Percentiles rank a stretch among this genome's conserved stretches.
Evolutionary conservation across 2,329 filamentous ascomycete genomes (phyloP).

Genomic region (Metarhizium album): DNA sequence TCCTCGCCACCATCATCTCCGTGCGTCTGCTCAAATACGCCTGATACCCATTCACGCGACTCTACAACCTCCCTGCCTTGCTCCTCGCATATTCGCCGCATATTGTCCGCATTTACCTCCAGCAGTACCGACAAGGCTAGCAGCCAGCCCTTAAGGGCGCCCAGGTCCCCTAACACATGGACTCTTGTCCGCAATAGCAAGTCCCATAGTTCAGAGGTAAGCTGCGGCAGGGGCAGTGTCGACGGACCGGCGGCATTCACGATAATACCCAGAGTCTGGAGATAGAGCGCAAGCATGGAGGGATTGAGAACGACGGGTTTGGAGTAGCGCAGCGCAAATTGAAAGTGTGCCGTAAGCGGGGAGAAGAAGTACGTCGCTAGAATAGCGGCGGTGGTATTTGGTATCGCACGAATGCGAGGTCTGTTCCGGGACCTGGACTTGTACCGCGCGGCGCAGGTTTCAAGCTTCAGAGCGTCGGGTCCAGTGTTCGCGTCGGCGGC

Average conservation of each 20-base stretch:
- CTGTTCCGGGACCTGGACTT: constrained; percentile 23
- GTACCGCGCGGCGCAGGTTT: constrained; percentile 64
- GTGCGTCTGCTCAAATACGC: constrained; percentile 55
- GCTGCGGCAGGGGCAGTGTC: constrained; percentile 62
- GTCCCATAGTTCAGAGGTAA: constrained; percentile 77
- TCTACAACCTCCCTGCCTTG: constrained; percentile 72
- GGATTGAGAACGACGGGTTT: constrained; percentile 59
- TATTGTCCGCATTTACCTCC: constrained; percentile 67
- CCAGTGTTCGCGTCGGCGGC: constrained; percentile 73
- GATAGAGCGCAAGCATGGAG: constrained; percentile 63
- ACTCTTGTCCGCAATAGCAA: constrained; percentile 63
- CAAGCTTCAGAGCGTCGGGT: constrained; percentile 76
- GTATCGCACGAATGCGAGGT: constrained; percentile 43
- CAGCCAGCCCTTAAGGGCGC: constrained; percentile 62
- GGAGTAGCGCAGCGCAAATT: constrained; percentile 43
- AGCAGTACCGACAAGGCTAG: constrained; percentile 71
- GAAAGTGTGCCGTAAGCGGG: constrained; percentile 73
- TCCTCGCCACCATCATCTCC: constrained; percentile 53
- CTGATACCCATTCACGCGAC: constrained; percentile 74
- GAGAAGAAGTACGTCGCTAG: constrained; percentile 75
- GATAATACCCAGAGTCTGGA: constrained; percentile 78
- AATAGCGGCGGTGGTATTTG: constrained; percentile 69
- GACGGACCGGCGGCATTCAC: constrained; percentile 75
- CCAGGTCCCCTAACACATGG: constrained; percentile 47
- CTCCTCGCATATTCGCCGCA: constrained; percentile 60